Evolutionary conservation across 768 basidiomycete species (phyloP).

Genomic region (Russula compacta): DNA sequence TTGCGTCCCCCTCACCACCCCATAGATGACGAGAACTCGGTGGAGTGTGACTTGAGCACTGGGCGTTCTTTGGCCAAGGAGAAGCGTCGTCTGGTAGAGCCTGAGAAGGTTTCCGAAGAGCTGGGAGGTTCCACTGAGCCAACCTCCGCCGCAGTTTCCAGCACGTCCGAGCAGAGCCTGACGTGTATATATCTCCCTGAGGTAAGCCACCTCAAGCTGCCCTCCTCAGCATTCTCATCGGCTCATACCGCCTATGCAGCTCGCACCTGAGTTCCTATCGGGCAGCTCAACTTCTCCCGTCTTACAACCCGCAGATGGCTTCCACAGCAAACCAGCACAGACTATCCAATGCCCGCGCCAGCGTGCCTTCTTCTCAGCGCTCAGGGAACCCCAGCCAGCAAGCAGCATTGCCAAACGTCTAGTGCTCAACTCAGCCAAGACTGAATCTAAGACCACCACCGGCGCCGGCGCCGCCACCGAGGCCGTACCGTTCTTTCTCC

Average conservation of each 20-base stretch:
- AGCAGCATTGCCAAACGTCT: slow-evolving; percentile 8
- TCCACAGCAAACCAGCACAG: slow-evolving; percentile 13
- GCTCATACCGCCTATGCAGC: background rate
- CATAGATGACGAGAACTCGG: background rate
- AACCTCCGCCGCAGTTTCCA: background rate
- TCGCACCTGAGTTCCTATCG: slow-evolving; percentile 16
- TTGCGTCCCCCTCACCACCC: background rate
- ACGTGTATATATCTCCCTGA: slow-evolving; percentile 16
- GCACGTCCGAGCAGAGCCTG: slow-evolving; percentile 11
- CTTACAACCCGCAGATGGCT: slow-evolving; percentile 11
- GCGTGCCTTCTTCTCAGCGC: slow-evolving; percentile 10
- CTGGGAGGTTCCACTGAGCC: no score
- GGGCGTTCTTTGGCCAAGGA: background rate
- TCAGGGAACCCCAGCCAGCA: background rate
- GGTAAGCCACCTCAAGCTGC: background rate
- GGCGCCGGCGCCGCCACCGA: background rate
- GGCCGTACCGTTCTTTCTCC: background rate
- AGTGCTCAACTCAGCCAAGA: background rate
- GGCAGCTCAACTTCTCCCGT: slow-evolving; percentile 18
- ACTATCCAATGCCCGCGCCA: slow-evolving; percentile 4
- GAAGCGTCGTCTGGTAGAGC: background rate
- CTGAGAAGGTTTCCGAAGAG: background rate
- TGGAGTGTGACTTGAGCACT: background rate
- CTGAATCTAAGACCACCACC: background rate
- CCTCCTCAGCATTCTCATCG: background rate